phyloP scores from a whole-genome alignment of 75 land plant species.

The Ceratopteris richardii region DNA sequence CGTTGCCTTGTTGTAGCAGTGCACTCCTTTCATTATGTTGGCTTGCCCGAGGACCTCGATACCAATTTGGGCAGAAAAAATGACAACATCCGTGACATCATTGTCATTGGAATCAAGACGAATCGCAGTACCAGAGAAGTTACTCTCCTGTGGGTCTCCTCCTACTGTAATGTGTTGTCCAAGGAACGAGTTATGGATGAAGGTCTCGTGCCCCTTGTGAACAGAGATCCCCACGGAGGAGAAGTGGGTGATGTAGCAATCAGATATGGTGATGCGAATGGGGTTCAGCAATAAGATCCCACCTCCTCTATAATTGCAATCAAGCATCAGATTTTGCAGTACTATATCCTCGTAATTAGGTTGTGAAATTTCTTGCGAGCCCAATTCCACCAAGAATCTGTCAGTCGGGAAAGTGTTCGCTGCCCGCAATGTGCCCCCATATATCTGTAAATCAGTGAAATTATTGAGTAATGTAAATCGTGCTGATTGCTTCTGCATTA shows the following conservation, averaged over 20 bases:
- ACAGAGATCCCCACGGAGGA: slow-evolving; percentile 54
- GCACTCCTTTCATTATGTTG: slow-evolving; percentile 55
- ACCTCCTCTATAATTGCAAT: slow-evolving; percentile 57
- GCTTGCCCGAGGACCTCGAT: slow-evolving; percentile 60
- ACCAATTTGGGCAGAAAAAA: slow-evolving; percentile 73
- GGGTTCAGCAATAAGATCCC: slow-evolving; percentile 54
- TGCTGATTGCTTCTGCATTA: too few species aligned
- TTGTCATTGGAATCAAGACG: slow-evolving; percentile 61
- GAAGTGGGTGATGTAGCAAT: slow-evolving; percentile 66
- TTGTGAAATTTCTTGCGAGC: background rate
- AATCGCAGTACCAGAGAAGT: slow-evolving; percentile 66
- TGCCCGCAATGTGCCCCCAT: slow-evolving; percentile 65
- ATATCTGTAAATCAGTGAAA: too few species aligned
- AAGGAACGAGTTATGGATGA: slow-evolving; percentile 52
- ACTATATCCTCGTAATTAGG: slow-evolving; percentile 49
- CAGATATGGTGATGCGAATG: slow-evolving; percentile 48
- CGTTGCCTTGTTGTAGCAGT: slow-evolving; percentile 87
- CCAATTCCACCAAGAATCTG: slow-evolving; percentile 47
- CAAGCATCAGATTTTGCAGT: slow-evolving; percentile 61
- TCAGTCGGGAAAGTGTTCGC: slow-evolving; percentile 43
- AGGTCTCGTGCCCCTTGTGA: slow-evolving; percentile 69
- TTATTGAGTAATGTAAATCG: too few species aligned
- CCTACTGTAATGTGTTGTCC: slow-evolving; percentile 82
- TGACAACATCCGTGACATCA: slow-evolving; percentile 64
- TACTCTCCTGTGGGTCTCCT: slow-evolving; percentile 46